Percentiles rank a stretch among this genome's conserved stretches.
Evolutionary conservation across 306 rosid genomes (phyloP).

Genomic region (Lathyrus oleraceus): DNA sequence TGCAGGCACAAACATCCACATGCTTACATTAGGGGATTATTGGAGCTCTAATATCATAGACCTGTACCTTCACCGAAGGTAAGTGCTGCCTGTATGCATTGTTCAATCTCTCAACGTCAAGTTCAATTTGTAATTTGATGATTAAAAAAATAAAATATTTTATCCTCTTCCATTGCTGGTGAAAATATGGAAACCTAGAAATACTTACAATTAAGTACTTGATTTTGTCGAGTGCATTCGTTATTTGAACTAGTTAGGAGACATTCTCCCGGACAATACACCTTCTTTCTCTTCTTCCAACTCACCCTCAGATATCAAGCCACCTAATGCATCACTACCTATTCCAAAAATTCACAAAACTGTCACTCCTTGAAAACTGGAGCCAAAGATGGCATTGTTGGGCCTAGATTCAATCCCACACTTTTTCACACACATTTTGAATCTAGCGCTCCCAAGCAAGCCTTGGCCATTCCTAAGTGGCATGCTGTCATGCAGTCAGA

Average conservation of each 20-base stretch:
- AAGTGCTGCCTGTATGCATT: slow-evolving; percentile 12
- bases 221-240: slow-evolving; percentile 1
- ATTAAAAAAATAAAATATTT: background rate
- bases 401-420: too few species aligned
- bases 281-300: too few species aligned
- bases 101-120: slow-evolving; percentile 16
- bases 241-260: slow-evolving; percentile 6
- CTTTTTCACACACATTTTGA: too few species aligned
- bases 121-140: slow-evolving; percentile 23
- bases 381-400: too few species aligned
- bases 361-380: too few species aligned
- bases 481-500: too few species aligned
- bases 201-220: slow-evolving; percentile 21
- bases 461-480: too few species aligned
- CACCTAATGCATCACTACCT: too few species aligned
- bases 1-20: slow-evolving; percentile 82
- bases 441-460: too few species aligned
- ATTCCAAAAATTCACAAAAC: too few species aligned
- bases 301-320: too few species aligned
- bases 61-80: slow-evolving; percentile 92
- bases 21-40: slow-evolving; percentile 85
- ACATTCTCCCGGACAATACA: background rate
- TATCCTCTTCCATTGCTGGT: slow-evolving; percentile 15
- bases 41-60: slow-evolving; percentile 90
- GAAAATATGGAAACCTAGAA: slow-evolving; percentile 15